These are phyloP conservation scores for Puya raimondii DNA, from an alignment of 176 grass and related monocot genomes.

Conservation along the genomic window DNA sequence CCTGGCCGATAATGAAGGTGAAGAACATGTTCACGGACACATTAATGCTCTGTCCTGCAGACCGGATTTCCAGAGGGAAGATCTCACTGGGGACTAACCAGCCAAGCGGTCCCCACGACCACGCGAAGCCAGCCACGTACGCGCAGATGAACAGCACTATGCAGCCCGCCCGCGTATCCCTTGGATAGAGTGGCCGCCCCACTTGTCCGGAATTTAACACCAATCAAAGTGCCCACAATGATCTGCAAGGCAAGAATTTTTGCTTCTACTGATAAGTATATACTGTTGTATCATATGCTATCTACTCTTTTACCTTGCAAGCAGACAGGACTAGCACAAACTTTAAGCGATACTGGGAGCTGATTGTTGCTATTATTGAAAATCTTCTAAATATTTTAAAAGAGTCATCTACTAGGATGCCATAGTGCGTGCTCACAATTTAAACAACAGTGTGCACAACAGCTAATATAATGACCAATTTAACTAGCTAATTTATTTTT, in stretches of 20 bases:
- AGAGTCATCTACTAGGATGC: too few species aligned
- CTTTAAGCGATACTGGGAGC: too few species aligned
- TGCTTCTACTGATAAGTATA: too few species aligned
- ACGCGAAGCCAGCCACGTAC: constrained; percentile 67
- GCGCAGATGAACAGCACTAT: constrained; percentile 61
- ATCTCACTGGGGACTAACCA: constrained; percentile 74
- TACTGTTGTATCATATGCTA: too few species aligned
- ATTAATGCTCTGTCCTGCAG: constrained; percentile 61
- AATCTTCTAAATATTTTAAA: too few species aligned
- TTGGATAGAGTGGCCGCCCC: constrained; percentile 37
- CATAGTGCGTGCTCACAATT: too few species aligned
- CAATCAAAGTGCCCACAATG: constrained; percentile 53
- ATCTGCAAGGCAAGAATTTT: constrained; percentile 11
- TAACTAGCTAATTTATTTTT: too few species aligned
- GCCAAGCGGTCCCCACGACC: constrained; percentile 65
- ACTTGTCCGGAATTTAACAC: constrained; percentile 37
- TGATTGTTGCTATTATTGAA: too few species aligned
- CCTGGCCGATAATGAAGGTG: constrained; percentile 71
- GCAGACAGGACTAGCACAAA: too few species aligned
- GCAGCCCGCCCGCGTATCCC: constrained; percentile 22
- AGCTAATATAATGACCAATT: too few species aligned
- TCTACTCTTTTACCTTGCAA: too few species aligned
- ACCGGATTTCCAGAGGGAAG: constrained; percentile 69
- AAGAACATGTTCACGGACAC: constrained; percentile 73
- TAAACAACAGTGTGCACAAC: too few species aligned